These are phyloP conservation scores for Glonium stellatum DNA, from an alignment of 495 filamentous ascomycete species.

Conservation along the genomic window DNA sequence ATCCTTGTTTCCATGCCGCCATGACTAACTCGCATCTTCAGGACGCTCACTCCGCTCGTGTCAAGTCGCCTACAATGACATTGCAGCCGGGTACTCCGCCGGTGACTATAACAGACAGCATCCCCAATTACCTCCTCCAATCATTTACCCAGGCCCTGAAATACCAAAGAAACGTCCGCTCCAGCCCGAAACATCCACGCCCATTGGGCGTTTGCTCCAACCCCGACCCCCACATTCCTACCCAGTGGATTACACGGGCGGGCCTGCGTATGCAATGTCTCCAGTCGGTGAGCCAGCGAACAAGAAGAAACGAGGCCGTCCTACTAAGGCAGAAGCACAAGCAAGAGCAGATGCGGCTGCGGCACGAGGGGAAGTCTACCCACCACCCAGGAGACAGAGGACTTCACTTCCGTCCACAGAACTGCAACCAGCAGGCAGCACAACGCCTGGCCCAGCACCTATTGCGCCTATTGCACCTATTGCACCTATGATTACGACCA, in stretches of 20 bases:
- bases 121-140: slow-evolving; percentile 18
- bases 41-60: slow-evolving; percentile 42
- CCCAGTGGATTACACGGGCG: slow-evolving; percentile 18
- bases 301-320: slow-evolving; percentile 50
- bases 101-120: slow-evolving; percentile 14
- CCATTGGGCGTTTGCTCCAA: slow-evolving; percentile 30
- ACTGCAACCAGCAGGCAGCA: slow-evolving; percentile 6
- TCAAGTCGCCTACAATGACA: slow-evolving; percentile 32
- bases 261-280: slow-evolving; percentile 17
- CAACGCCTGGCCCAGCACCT: slow-evolving; percentile 12
- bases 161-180: slow-evolving; percentile 26
- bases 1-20: background rate
- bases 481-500: slow-evolving; percentile 9
- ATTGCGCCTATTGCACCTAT: background rate
- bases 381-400: slow-evolving; percentile 20
- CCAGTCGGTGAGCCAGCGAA: slow-evolving; percentile 29
- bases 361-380: slow-evolving; percentile 21
- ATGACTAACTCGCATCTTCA: slow-evolving; percentile 18
- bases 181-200: slow-evolving; percentile 19
- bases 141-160: slow-evolving; percentile 22
- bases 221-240: slow-evolving; percentile 28
- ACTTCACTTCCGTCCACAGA: slow-evolving; percentile 12
- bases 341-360: slow-evolving; percentile 27
- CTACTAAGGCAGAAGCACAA: slow-evolving; percentile 36
- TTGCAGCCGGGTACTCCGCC: slow-evolving; percentile 16